phyloP scores from a whole-genome alignment of 2,329 filamentous ascomycete genomes.

The Leptodontidium sp. region DNA sequence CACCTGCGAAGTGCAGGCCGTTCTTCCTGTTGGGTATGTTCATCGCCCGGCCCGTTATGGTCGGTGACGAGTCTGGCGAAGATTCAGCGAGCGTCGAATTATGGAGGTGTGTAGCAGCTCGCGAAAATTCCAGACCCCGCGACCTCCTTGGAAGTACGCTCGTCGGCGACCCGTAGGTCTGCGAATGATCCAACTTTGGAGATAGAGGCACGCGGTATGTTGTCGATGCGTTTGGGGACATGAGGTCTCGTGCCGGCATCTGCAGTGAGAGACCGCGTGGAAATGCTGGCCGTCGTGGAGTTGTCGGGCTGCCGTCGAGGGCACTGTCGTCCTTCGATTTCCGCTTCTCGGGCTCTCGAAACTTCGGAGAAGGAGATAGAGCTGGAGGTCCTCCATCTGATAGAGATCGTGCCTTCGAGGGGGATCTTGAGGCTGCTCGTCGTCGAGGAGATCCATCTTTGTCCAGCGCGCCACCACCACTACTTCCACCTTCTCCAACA shows the following conservation, averaged over 20 bases:
- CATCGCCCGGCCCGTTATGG: slow-evolving; percentile 75
- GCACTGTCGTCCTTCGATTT: slow-evolving; percentile 47
- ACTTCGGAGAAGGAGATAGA: slow-evolving; percentile 47
- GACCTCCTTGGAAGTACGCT: slow-evolving; percentile 90
- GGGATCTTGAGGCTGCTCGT: slow-evolving; percentile 39
- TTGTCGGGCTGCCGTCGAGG: slow-evolving; percentile 61
- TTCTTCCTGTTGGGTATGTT: slow-evolving; percentile 64
- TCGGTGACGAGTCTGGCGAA: slow-evolving; percentile 90
- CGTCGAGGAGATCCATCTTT: slow-evolving; percentile 23
- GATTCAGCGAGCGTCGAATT: slow-evolving; percentile 94
- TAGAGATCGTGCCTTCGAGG: slow-evolving; percentile 45
- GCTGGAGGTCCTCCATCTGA: slow-evolving; percentile 44
- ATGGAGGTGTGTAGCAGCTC: slow-evolving; percentile 92
- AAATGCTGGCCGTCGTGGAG: slow-evolving; percentile 75
- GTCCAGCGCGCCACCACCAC: slow-evolving; percentile 16
- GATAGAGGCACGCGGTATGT: slow-evolving; percentile 74
- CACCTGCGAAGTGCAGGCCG: slow-evolving; percentile 56
- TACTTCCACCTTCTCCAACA: slow-evolving; percentile 15
- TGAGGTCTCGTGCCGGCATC: slow-evolving; percentile 64
- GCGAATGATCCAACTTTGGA: slow-evolving; percentile 84
- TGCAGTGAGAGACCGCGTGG: slow-evolving; percentile 73
- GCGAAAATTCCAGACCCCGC: slow-evolving; percentile 89
- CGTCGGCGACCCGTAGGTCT: slow-evolving; percentile 85
- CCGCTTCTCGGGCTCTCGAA: slow-evolving; percentile 45
- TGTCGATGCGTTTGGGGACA: slow-evolving; percentile 52